Percentiles rank a stretch among this genome's conserved stretches.
These are phyloP conservation scores for Candida sanyaensis DNA, from an alignment of 1,139 yeast genomes.

Conservation along the genomic window DNA sequence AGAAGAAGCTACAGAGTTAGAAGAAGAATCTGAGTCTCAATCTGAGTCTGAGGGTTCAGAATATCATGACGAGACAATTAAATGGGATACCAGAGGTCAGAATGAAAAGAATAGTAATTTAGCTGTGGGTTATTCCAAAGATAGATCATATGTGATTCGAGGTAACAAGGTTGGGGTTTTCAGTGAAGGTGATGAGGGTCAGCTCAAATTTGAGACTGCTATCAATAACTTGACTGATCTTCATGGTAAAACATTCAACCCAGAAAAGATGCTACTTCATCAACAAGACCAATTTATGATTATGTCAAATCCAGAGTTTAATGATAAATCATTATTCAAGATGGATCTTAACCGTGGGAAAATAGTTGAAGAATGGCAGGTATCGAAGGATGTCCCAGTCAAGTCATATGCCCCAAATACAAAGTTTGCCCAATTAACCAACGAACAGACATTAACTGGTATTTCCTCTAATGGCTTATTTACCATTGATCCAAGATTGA, in stretches of 20 bases:
- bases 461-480: slow-evolving; percentile 65
- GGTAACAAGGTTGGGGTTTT: slow-evolving; percentile 83
- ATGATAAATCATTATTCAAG: slow-evolving; percentile 50
- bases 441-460: slow-evolving; percentile 75
- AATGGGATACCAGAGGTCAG: slow-evolving; percentile 15
- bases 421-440: slow-evolving; percentile 73
- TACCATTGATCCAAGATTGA: slow-evolving; percentile 75
- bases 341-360: slow-evolving; percentile 82
- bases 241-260: slow-evolving; percentile 56
- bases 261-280: slow-evolving; percentile 72
- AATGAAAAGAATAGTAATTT: slow-evolving; percentile 57
- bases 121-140: slow-evolving; percentile 68
- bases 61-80: slow-evolving; percentile 21
- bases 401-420: slow-evolving; percentile 65
- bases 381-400: slow-evolving; percentile 44
- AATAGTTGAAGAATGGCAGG: slow-evolving; percentile 81
- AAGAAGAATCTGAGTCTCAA: slow-evolving; percentile 11
- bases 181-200: slow-evolving; percentile 52
- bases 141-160: slow-evolving; percentile 76
- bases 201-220: slow-evolving; percentile 65
- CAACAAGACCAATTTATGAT: slow-evolving; percentile 70
- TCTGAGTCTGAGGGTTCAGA: slow-evolving; percentile 4
- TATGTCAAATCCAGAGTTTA: slow-evolving; percentile 52
- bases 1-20: slow-evolving; percentile 15
- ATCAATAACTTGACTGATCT: slow-evolving; percentile 60